These are phyloP conservation scores for Saraca asoca DNA, from an alignment of 331 rosid species.

Conservation along the genomic window DNA sequence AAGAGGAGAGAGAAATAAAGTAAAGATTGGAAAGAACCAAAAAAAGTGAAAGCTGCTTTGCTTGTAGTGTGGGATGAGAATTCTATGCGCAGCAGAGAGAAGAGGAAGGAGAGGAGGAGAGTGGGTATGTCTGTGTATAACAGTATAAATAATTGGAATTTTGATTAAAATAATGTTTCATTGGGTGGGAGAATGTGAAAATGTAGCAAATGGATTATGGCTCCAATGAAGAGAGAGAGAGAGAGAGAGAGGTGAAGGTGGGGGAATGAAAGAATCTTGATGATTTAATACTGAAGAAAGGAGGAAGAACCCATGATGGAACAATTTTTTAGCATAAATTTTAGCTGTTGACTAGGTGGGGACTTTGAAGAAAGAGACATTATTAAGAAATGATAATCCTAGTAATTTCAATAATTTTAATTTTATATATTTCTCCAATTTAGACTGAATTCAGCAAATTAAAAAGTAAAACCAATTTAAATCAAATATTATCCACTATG, in stretches of 20 bases:
- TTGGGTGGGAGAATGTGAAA: conserved; percentile 42
- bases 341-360: conserved; percentile 11
- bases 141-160: conserved; percentile 26
- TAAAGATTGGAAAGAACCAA: conserved; percentile 6
- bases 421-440: too few species aligned
- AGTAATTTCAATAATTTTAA: not conserved
- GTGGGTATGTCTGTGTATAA: conserved; percentile 9
- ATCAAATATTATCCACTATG: too few species aligned
- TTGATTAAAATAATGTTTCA: conserved; percentile 28
- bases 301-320: conserved; percentile 9
- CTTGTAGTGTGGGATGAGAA: conserved; percentile 66
- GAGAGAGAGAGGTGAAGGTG: conserved; percentile 17
- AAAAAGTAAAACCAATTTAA: too few species aligned
- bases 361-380: not conserved
- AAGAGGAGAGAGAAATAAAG: conserved; percentile 16
- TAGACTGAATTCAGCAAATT: too few species aligned
- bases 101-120: conserved; percentile 19
- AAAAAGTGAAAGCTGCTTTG: conserved; percentile 58
- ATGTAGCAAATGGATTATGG: not conserved
- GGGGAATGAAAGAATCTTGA: conserved; percentile 32
- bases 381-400: not conserved
- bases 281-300: conserved; percentile 25
- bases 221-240: not conserved
- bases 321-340: conserved; percentile 8
- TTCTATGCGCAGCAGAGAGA: conserved; percentile 28